phyloP scores from a whole-genome alignment of 345 rosid species.

The Dimocarpus longan region DNA sequence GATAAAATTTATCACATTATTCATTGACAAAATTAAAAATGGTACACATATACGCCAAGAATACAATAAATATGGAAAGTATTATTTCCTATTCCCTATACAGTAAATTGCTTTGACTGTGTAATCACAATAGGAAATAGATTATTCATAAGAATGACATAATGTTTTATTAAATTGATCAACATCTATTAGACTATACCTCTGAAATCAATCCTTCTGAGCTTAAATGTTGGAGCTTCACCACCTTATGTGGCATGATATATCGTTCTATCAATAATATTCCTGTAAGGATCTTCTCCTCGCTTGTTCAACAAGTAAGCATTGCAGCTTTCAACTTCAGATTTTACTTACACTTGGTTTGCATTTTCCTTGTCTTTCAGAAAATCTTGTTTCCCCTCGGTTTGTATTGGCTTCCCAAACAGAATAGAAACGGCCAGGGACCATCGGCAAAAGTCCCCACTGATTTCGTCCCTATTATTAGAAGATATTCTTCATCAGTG shows the following conservation, averaged over 20 bases:
- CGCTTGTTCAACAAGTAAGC: conserved; percentile 73
- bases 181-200: not conserved
- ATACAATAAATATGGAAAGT: too few species aligned
- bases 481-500: conserved; percentile 9
- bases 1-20: too few species aligned
- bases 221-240: conserved; percentile 66
- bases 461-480: conserved; percentile 51
- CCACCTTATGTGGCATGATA: conserved; percentile 38
- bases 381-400: conserved; percentile 55
- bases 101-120: too few species aligned
- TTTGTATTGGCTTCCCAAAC: conserved; percentile 67
- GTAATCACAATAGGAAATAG: too few species aligned
- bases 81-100: too few species aligned
- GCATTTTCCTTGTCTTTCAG: conserved; percentile 57
- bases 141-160: not conserved
- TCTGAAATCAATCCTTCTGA: conserved; percentile 19
- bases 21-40: too few species aligned
- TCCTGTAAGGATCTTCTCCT: conserved; percentile 72
- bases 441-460: conserved; percentile 61
- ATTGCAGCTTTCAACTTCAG: conserved; percentile 52
- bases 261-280: conserved; percentile 49
- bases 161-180: not conserved
- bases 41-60: too few species aligned
- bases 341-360: conserved; percentile 53
- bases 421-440: conserved; percentile 70